A percentile compares a stretch with the other conserved stretches of the same genome.
phyloP scores from a whole-genome alignment of 1,284 basidiomycete species.

The Rhodotorula sp. region DNA sequence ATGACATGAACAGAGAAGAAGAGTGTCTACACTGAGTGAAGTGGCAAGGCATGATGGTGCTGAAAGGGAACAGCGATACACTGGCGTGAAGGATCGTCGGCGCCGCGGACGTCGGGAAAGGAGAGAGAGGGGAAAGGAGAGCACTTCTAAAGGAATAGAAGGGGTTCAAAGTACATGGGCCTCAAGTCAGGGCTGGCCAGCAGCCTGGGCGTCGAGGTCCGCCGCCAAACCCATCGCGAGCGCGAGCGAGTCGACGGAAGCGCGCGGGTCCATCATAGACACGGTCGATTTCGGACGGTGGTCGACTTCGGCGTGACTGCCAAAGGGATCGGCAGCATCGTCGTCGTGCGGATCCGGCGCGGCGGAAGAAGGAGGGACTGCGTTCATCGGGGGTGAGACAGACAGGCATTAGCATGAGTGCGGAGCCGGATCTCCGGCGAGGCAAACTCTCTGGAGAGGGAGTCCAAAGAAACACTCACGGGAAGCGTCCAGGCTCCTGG shows the following conservation, averaged over 20 bases:
- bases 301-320: slow-evolving; percentile 11
- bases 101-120: too few species aligned
- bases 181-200: background rate
- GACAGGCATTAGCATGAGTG: background rate
- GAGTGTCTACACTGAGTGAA: background rate
- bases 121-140: too few species aligned
- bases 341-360: background rate
- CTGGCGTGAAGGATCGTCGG: background rate
- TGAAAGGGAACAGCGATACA: background rate
- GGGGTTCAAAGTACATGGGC: background rate
- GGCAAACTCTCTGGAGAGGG: too few species aligned
- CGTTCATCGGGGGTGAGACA: background rate
- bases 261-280: slow-evolving; percentile 19
- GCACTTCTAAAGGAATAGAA: background rate
- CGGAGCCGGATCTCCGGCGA: too few species aligned
- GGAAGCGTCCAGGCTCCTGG: background rate
- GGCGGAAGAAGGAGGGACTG: background rate
- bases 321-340: slow-evolving; percentile 10
- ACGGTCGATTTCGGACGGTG: background rate
- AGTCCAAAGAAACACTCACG: background rate
- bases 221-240: slow-evolving; percentile 22
- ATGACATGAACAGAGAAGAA: background rate
- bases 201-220: slow-evolving; percentile 21
- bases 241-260: slow-evolving; percentile 30
- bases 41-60: background rate